Conservation (phyloP, 2,329 filamentous ascomycete genomes). For the Hirsutella rhossiliensis region DNA sequence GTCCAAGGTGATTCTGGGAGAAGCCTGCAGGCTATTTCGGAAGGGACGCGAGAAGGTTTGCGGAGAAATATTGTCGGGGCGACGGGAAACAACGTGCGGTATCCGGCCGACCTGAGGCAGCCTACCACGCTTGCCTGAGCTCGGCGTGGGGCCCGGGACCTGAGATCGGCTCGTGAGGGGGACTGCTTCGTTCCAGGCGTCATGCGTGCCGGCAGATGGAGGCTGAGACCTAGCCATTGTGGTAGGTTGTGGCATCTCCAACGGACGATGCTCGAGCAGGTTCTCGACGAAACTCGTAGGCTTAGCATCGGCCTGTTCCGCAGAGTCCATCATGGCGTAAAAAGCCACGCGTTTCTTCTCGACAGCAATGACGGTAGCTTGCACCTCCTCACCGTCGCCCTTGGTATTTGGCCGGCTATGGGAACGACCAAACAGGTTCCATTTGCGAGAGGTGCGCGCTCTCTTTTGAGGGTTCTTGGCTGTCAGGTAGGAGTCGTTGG, state of each 20-base stretch:
- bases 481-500: slow-evolving; percentile 13
- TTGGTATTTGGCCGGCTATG: slow-evolving; percentile 32
- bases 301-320: slow-evolving; percentile 39
- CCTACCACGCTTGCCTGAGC: slow-evolving; percentile 36
- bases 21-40: slow-evolving; percentile 33
- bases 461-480: slow-evolving; percentile 46
- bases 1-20: slow-evolving; percentile 17
- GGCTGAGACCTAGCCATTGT: background rate
- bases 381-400: slow-evolving; percentile 24
- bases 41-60: slow-evolving; percentile 84
- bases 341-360: slow-evolving; percentile 43
- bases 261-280: background rate
- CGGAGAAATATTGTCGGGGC: slow-evolving; percentile 53
- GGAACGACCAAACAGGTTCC: slow-evolving; percentile 51
- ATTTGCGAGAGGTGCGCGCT: slow-evolving; percentile 43
- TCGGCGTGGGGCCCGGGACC: background rate
- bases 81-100: slow-evolving; percentile 63
- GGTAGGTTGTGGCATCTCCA: too few species aligned
- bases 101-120: slow-evolving; percentile 77
- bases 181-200: background rate
- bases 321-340: slow-evolving; percentile 50
- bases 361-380: slow-evolving; percentile 34
- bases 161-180: background rate
- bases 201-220: too few species aligned
- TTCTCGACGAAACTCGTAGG: slow-evolving; percentile 28